These are phyloP conservation scores for Vachellia collinsii DNA, from an alignment of 306 rosid species.

Conservation along the genomic window DNA sequence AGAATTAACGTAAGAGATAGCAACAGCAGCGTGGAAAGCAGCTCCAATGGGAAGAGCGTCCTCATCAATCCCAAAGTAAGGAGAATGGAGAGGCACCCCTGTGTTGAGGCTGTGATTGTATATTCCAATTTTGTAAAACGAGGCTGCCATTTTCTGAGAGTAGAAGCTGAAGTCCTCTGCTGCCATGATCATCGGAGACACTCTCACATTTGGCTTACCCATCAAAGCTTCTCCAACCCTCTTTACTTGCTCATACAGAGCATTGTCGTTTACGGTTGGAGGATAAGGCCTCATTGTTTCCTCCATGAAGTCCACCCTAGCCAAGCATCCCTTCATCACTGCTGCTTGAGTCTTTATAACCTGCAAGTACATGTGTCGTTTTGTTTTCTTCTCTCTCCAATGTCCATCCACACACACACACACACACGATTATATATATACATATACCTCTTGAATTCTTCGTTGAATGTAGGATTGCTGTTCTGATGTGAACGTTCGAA, in stretches of 20 bases:
- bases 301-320: constrained; percentile 56
- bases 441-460: constrained; percentile 28
- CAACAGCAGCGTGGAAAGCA: constrained; percentile 55
- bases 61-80: constrained; percentile 53
- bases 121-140: constrained; percentile 42
- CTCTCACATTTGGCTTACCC: constrained; percentile 49
- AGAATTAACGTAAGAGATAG: constrained; percentile 45
- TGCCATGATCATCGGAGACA: constrained; percentile 48
- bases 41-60: constrained; percentile 60
- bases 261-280: constrained; percentile 50
- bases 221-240: constrained; percentile 49
- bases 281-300: constrained; percentile 47
- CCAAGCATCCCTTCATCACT: constrained; percentile 44
- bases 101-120: constrained; percentile 43
- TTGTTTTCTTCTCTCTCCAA: not conserved
- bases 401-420: no score
- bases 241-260: constrained; percentile 47
- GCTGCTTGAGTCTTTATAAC: constrained; percentile 48
- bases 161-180: constrained; percentile 63
- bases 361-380: constrained; percentile 23
- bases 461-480: constrained; percentile 45
- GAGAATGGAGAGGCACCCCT: constrained; percentile 45
- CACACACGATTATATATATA: no score
- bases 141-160: constrained; percentile 48
- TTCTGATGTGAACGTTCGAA: constrained; percentile 54